Evolutionary conservation across 306 rosid species (phyloP).

Genomic region (Acacia melanoxylon): DNA sequence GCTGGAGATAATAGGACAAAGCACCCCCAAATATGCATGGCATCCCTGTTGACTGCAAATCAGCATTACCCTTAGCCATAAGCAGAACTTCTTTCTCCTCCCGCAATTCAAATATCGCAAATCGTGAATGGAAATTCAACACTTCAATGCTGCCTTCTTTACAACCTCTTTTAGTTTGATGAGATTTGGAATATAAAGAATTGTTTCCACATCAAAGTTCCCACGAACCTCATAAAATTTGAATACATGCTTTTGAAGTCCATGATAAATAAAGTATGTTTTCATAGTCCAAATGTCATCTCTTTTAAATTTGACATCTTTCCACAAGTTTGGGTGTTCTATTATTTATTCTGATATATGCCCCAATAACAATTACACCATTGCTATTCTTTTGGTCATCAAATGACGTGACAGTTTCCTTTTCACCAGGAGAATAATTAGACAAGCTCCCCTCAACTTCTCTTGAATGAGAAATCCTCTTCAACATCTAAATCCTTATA

Average conservation of each 20-base stretch:
- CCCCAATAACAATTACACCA: conserved; percentile 26
- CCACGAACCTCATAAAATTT: not conserved
- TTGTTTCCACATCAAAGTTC: not conserved
- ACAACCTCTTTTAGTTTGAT: not conserved
- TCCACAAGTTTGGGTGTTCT: conserved; percentile 37
- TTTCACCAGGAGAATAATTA: conserved; percentile 25
- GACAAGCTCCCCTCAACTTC: conserved; percentile 31
- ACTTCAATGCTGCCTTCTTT: not conserved
- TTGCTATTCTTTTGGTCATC: conserved; percentile 34
- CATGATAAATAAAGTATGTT: too few species aligned
- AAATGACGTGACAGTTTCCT: conserved; percentile 24
- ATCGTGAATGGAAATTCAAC: not conserved
- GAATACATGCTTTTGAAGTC: too few species aligned
- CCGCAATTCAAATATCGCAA: too few species aligned
- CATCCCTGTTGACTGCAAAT: too few species aligned
- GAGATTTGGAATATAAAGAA: conserved; percentile 2
- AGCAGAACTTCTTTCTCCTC: too few species aligned
- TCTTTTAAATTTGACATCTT: conserved; percentile 32
- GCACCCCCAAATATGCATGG: too few species aligned
- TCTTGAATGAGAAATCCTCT: conserved; percentile 36
- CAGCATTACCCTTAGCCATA: too few species aligned
- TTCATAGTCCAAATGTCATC: too few species aligned
- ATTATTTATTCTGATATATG: conserved; percentile 31
- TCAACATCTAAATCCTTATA: conserved; percentile 48
- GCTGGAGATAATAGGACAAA: too few species aligned